Percentiles rank a stretch among this genome's conserved stretches.
Evolutionary conservation across 441 rosid species (phyloP).

Genomic region (Croton setiger): DNA sequence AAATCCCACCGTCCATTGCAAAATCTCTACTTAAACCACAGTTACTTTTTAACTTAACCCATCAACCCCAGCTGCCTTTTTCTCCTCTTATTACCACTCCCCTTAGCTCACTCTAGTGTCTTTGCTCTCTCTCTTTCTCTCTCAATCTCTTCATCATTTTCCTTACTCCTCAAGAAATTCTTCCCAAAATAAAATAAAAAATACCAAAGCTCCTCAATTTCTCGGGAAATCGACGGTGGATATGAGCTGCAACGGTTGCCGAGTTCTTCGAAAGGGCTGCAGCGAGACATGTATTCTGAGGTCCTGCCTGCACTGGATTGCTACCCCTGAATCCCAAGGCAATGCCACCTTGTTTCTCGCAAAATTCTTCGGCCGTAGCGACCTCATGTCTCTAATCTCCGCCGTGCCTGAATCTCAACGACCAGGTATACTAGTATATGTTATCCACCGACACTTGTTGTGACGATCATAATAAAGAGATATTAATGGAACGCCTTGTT

Average conservation of each 20-base stretch:
- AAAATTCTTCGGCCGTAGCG: slow-evolving; percentile 66
- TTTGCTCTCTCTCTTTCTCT: background rate
- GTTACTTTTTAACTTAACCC: slow-evolving; percentile 14
- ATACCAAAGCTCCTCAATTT: background rate
- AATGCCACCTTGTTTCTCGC: slow-evolving; percentile 65
- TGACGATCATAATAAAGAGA: no score
- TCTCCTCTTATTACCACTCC: background rate
- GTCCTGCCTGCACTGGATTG: slow-evolving; percentile 55
- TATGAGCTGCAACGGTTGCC: slow-evolving; percentile 71
- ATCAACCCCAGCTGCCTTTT: slow-evolving; percentile 5
- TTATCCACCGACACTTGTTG: background rate
- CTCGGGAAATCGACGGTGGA: slow-evolving; percentile 15
- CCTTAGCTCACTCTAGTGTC: slow-evolving; percentile 2
- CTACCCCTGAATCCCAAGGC: slow-evolving; percentile 49
- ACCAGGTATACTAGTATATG: slow-evolving; percentile 31
- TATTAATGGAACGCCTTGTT: background rate
- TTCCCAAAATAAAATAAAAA: background rate
- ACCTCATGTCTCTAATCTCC: slow-evolving; percentile 51
- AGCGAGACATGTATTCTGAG: slow-evolving; percentile 43
- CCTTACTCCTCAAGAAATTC: slow-evolving; percentile 18
- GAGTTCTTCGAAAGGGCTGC: slow-evolving; percentile 64
- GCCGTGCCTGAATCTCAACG: slow-evolving; percentile 51
- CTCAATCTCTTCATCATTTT: background rate
- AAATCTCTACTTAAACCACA: slow-evolving; percentile 30
- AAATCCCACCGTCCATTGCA: slow-evolving; percentile 28